phyloP scores from a whole-genome alignment of 2,329 filamentous ascomycete species.

The Calonectria pauciramosa region DNA sequence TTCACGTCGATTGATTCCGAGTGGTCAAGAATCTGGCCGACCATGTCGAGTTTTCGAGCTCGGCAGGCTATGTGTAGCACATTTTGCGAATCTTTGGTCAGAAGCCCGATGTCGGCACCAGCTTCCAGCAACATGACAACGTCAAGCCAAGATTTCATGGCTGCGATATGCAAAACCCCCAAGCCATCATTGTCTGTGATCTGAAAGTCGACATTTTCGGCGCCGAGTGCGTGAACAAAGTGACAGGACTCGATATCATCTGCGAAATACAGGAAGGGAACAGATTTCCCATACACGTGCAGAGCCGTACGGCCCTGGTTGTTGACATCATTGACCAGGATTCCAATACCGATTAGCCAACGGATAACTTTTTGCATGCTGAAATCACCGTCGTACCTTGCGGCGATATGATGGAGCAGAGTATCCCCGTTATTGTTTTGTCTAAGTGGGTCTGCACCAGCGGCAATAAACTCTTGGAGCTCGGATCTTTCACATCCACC shows the following conservation, averaged over 20 bases:
- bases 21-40: conserved; percentile 24
- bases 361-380: not conserved
- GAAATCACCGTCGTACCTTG: not conserved
- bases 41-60: conserved; percentile 28
- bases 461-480: conserved; percentile 1
- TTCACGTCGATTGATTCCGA: conserved; percentile 14
- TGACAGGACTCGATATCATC: not conserved
- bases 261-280: too few relatives aligned
- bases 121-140: conserved; percentile 18
- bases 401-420: conserved; percentile 30
- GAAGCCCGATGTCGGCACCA: conserved; percentile 15
- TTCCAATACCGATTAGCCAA: conserved; percentile 31
- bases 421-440: conserved; percentile 33
- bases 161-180: conserved; percentile 33
- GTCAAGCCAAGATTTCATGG: conserved; percentile 25
- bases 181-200: conserved; percentile 32
- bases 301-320: conserved; percentile 30
- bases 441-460: conserved; percentile 29
- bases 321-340: conserved; percentile 37
- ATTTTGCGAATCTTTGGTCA: conserved; percentile 34
- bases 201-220: conserved; percentile 19
- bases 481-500: not conserved
- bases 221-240: conserved; percentile 22
- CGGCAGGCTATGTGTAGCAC: conserved; percentile 37
- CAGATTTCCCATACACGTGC: conserved; percentile 22